Evolutionary conservation across 1,139 yeast genomes (phyloP), one percentile per base, ranked within the genome.

Genomic region (Diutina ranongensis): DNA sequence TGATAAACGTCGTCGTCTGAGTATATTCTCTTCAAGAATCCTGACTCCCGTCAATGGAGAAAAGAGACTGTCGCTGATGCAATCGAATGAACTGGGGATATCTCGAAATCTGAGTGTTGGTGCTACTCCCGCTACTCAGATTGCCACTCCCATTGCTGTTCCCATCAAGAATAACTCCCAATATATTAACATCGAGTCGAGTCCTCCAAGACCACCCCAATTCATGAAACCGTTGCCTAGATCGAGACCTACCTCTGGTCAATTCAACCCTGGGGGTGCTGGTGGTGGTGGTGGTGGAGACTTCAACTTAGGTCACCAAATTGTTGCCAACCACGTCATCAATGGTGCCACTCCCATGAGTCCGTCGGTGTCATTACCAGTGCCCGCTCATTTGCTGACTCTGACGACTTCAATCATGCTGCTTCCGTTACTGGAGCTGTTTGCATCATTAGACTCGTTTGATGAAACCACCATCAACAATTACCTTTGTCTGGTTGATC

Each of bases 381-480:
- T 31, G 5, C 34, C 34, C 34, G 13, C 15, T 5, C 34, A 31
- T 15, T 5, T 31, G 13, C 28, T 25, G 28, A 15, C 34, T 3
- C 51, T 69, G 45, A 58, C 64, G 1, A 61, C 68, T 1, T 67
- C 73, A 1, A 68, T 67, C 2, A 65, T 71, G 55, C 62, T 80
- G 18, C 58, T 83, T 41, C 86, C 88, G 0, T 68, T 80, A 18
- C 80, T 78, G 51, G 85, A 83, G 45, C 80, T 88, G 52, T 82
- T 81, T 67, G 92, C 89, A 1, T 82, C 89, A 0, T 64, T 83
- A 56, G 88, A 83, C 57, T 80, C 88, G 56, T 71, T 76, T 47
- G 80, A 80, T 57, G 42, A 38, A 4, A 15, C 32, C 9, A 20
- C 42, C 9, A 38, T 38, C 15, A 83, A 81, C 53, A 86, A 80